Evolutionary conservation across 139 green algal genomes (phyloP), one percentile per base, ranked within the genome.

Genomic region (Ulvella scutata): DNA sequence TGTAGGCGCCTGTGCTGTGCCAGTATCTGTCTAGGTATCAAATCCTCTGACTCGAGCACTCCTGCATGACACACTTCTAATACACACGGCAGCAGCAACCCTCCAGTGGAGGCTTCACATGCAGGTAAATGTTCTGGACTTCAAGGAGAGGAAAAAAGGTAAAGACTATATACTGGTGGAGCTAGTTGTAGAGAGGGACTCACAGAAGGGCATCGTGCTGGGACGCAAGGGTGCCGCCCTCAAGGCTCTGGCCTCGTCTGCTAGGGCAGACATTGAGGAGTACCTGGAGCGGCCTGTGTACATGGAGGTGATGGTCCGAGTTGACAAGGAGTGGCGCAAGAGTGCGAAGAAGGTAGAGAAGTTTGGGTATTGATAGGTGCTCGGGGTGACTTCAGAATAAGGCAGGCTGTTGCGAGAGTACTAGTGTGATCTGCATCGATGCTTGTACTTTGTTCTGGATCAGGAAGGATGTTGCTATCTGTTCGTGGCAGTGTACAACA

Each of bases 121-220:
- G 38, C 86, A 94, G 85, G 89, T 96, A 10, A 78, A 92, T 23
- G 86, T 97, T 17, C 59, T 77, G 4, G 82, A 90, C 31, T 97
- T 90, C 75, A 89, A 85, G 74, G 88, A 94, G 82, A 80, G 92
- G 34, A 28, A 40, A 33, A 38, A 81, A 2, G 75, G 61, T 43
- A 97, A 97, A 83, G 90, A 96, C 73, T 90, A 77, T 72, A 77
- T 85, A 29, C 33, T 36, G 29, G 80, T 78, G 2, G 43, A 85
- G 7, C 84, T 89, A 31, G 61, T 89, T 13, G 77, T 85, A 21
- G 85, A 89, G 77, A 83, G 80, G 37, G 77, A 84, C 23, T 79
- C 39, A 34, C 85, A 89, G 77, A 67, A 73, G 60, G 84, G n/a
- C 28, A 97, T 98, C 43, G 35, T 98, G 35, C 79, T 98, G 20